A percentile compares a stretch with the other conserved stretches of the same genome.
These are phyloP conservation scores for Jacaranda mimosifolia DNA, from an alignment of 257 asterid genomes.

Conservation along the genomic window DNA sequence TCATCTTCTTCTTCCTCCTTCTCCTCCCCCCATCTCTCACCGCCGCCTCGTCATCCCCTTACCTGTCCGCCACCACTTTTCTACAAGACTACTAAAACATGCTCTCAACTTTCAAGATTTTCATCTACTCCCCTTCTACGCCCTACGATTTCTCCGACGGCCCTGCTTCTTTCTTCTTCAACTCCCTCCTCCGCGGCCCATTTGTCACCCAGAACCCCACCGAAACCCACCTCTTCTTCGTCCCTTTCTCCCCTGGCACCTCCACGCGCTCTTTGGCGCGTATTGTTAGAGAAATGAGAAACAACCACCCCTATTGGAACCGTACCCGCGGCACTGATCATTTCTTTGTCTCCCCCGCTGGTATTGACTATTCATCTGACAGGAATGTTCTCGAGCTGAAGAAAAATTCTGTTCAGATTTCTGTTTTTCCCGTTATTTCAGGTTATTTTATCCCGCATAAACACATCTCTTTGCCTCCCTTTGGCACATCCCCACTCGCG, in stretches of 20 bases:
- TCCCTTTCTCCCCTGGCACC: constrained; percentile 72
- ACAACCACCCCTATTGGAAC: constrained; percentile 73
- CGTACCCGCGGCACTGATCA: constrained; percentile 97
- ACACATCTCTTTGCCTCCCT: constrained; percentile 74
- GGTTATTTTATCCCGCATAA: constrained; percentile 84
- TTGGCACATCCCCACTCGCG: constrained; percentile 31
- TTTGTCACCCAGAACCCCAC: constrained; percentile 67
- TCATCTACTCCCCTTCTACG: constrained; percentile 61
- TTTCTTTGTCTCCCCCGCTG: constrained; percentile 68
- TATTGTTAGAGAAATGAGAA: constrained; percentile 61
- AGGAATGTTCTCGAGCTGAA: constrained; percentile 83
- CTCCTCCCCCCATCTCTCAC: constrained; percentile 36
- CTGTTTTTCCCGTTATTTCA: constrained; percentile 75
- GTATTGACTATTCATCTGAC: constrained; percentile 77
- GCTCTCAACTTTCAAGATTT: constrained; percentile 68
- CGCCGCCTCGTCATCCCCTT: constrained; percentile 52
- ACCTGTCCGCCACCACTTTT: constrained; percentile 69
- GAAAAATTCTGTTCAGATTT: constrained; percentile 82
- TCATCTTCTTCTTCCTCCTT: constrained; percentile 29
- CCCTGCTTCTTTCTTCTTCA: constrained; percentile 67
- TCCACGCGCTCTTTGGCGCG: constrained; percentile 76
- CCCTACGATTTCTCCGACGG: constrained; percentile 48
- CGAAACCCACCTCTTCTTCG: constrained; percentile 79
- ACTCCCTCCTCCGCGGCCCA: constrained; percentile 59
- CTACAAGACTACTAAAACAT: constrained; percentile 65